Evolutionary conservation across 129 eudicot species (phyloP), one percentile per base, ranked within the genome.

Genomic region (Flaveria sonorensis): DNA sequence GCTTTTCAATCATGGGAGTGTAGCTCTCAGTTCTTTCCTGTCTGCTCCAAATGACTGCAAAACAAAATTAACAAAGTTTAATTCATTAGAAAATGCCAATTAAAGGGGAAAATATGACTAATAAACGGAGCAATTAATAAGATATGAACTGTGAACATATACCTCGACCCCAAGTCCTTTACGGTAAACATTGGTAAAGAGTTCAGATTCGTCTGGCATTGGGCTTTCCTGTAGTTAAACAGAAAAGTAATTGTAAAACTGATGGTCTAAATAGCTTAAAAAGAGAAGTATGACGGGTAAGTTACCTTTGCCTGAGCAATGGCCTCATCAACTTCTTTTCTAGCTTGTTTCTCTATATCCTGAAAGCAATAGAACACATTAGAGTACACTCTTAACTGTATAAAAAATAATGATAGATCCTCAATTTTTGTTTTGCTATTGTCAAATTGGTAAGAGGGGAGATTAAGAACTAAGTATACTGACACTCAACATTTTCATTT

Each of bases 241-340:
- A 79, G 32, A 62, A 67, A 59, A 59, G 24, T 19, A 70, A 7
- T 9, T 68, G 43, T 57, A 47, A 79, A 57, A 40, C 21, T 20
- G 14, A 32, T 6, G 1, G 4, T 45, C 42, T 21, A 40, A 7
- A 50, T 9, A 8, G 14, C 11, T 3, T 63, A 52, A 62, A 66
- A 42, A 24, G 43, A 26, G 15, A 76, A 13, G 10, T 46, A 51
- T 69, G 68, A 2, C 4, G 36, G 42, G 65, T 14, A 24, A 36
- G 48, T 72, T 64, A 95, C 99, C 96, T 95, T 95, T 9, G 99
- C 99, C 76, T 91, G 79, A 43, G 99, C 94, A 79, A 95, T 88
- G 67, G 99, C 97, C 71, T 95, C 97, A 86, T 95, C 99, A 36
- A 95, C 97, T 77, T 87, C 92, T 83, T 95, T 95, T 76, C 97